phyloP scores from a whole-genome alignment of 495 filamentous ascomycete genomes.

The Penicillium cinerascens region DNA sequence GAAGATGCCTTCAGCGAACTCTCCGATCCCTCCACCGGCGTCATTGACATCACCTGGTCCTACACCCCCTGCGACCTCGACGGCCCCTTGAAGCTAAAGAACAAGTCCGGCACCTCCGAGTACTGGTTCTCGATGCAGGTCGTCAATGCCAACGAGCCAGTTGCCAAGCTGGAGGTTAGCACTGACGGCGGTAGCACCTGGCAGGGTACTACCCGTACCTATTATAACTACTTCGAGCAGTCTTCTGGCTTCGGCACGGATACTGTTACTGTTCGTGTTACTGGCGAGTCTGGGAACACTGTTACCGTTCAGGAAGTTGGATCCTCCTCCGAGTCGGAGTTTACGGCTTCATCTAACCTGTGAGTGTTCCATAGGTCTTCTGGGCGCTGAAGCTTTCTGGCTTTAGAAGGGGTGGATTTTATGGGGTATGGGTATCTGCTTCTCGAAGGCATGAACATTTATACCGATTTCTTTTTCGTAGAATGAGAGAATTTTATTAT shows the following conservation, averaged over 20 bases:
- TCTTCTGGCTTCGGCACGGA: constrained; percentile 48
- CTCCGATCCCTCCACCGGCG: constrained; percentile 42
- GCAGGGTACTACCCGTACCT: constrained; percentile 44
- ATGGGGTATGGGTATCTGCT: background rate
- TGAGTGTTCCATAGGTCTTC: constrained; percentile 3
- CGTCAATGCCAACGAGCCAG: constrained; percentile 52
- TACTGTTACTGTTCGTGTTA: constrained; percentile 52
- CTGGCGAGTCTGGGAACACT: constrained; percentile 41
- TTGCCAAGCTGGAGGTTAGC: constrained; percentile 52
- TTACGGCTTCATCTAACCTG: constrained; percentile 28
- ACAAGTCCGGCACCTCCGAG: constrained; percentile 53
- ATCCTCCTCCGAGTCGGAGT: constrained; percentile 13
- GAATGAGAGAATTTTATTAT: background rate
- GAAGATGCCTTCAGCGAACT: constrained; percentile 50
- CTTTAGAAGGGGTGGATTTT: background rate
- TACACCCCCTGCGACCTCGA: constrained; percentile 50
- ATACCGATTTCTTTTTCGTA: background rate
- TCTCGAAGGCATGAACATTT: background rate
- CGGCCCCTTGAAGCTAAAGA: constrained; percentile 49
- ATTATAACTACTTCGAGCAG: constrained; percentile 62
- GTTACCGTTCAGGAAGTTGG: constrained; percentile 33
- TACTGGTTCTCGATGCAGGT: constrained; percentile 60
- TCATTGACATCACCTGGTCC: constrained; percentile 52
- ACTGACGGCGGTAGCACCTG: constrained; percentile 55
- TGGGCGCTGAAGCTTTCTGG: background rate